phyloP scores from a whole-genome alignment of 139 green algal species.

The Chlamydomonas eustigma region DNA sequence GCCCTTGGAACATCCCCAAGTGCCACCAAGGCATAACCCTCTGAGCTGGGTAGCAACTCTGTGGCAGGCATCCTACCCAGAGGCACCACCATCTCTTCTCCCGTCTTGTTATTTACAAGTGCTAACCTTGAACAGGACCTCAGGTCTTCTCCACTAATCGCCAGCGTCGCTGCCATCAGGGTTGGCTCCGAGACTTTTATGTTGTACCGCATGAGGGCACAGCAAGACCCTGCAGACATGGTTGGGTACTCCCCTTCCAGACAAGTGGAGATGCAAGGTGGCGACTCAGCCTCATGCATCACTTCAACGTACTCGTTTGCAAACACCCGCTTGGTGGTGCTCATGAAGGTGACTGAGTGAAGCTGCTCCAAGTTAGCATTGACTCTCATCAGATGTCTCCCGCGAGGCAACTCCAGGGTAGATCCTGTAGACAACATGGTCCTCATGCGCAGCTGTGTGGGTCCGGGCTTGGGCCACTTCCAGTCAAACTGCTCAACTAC shows the following conservation, averaged over 20 bases:
- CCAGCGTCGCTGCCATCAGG: conserved; percentile 19
- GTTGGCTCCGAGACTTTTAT: conserved; percentile 12
- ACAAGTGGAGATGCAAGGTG: neutral
- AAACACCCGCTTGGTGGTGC: neutral
- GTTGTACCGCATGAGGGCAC: conserved; percentile 28
- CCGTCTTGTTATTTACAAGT: conserved; percentile 31
- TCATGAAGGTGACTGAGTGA: conserved; percentile 39
- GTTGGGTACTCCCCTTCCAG: conserved; percentile 23
- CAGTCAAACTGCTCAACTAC: conserved; percentile 39
- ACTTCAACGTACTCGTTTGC: conserved; percentile 2
- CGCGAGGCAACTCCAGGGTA: conserved; percentile 51
- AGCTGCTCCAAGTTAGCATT: conserved; percentile 23
- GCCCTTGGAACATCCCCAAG: conserved; percentile 18
- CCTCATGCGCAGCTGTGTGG: conserved; percentile 39
- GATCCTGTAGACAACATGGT: conserved; percentile 23
- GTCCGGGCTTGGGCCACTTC: conserved; percentile 11
- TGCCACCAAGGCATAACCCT: conserved; percentile 40
- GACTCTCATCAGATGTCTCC: conserved; percentile 53
- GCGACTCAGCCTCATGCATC: conserved; percentile 7
- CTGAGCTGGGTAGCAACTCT: conserved; percentile 6
- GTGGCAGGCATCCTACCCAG: neutral
- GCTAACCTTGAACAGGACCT: conserved; percentile 23
- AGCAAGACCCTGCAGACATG: neutral
- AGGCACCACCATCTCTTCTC: neutral
- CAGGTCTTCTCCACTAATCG: conserved; percentile 33